Evolutionary conservation across 306 rosid genomes (phyloP), one percentile per base, ranked within the genome.

Genomic region (Glycyrrhiza uralensis): DNA sequence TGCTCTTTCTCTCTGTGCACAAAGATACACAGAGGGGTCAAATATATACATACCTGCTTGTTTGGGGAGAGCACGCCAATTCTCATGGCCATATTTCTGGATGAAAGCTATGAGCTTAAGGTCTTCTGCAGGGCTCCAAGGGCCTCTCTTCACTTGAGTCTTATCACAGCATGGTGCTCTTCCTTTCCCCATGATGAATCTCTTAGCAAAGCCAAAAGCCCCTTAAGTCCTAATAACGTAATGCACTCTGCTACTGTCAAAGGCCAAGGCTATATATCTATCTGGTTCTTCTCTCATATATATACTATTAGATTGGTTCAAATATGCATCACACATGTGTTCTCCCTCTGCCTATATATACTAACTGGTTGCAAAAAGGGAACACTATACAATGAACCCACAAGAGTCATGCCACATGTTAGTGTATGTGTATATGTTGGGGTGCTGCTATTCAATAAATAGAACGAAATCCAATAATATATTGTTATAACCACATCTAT

Each of bases 101-200:
- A 94, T 84, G 88, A 91, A 94, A 77, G 87, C 83, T 33, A 87
- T 86, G 71, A 94, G 98, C 58, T 85, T 91, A 58, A 85, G 76
- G 47, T 94, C 98, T 77, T 94, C 98, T 42, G 77, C 74, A 57
- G 98, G 92, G 64, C 90, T 94, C 98, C 98, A 94, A 13, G 98
- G 98, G 5, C 98, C 98, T 79, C 92, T 87, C 88, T 91, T 94
- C 80, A 94, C 98, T 86, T 85, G 71, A 35, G 41, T 73, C 86
- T 89, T 94, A 62, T 94, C 97, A 80, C 98, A 94, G 8, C 98
- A 94, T 17, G 97, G 98, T 55, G 96, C 85, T 75, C 96, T 91
- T 85, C 98, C 98, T 77, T 82, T 94, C 7, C 97, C 97, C 98
- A 91, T 89, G 15, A 83, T 84, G 15, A 17, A 11, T 33, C 59